Conservation (phyloP, 2,329 filamentous ascomycete genomes). For the Sporothrix inflata region DNA sequence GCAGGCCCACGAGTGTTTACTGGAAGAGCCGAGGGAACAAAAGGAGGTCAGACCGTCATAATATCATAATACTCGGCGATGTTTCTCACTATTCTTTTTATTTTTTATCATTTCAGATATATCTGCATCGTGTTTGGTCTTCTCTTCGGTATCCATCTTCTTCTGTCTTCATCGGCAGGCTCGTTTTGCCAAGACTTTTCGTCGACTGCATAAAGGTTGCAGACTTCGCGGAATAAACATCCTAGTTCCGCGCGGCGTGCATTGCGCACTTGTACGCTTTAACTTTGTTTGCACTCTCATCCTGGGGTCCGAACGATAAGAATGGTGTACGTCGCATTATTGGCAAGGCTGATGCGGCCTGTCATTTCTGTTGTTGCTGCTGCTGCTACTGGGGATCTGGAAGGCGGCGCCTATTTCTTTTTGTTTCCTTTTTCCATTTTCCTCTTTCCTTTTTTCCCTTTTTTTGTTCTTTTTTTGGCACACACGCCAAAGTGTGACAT, state of each 20-base stretch:
- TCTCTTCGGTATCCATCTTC: not conserved
- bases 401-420: not conserved
- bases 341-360: conserved; percentile 5
- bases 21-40: not conserved
- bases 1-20: not conserved
- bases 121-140: not conserved
- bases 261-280: not conserved
- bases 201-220: not conserved
- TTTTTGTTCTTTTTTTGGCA: not conserved
- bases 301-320: not conserved
- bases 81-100: not conserved
- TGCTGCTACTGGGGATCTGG: not conserved
- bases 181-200: not conserved
- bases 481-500: not conserved
- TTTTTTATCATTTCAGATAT: not conserved
- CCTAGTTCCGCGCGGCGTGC: not conserved
- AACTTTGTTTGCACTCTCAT: not conserved
- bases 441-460: not conserved
- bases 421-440: not conserved
- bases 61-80: not conserved
- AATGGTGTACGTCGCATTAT: not conserved
- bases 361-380: not conserved
- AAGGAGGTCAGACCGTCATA: not conserved
- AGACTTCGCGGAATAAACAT: conserved; percentile 6
- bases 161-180: not conserved